Percentiles rank a stretch among this genome's conserved stretches.
Evolutionary conservation across 106 monocot genomes (phyloP).

Genomic region (Vanilla planifolia): DNA sequence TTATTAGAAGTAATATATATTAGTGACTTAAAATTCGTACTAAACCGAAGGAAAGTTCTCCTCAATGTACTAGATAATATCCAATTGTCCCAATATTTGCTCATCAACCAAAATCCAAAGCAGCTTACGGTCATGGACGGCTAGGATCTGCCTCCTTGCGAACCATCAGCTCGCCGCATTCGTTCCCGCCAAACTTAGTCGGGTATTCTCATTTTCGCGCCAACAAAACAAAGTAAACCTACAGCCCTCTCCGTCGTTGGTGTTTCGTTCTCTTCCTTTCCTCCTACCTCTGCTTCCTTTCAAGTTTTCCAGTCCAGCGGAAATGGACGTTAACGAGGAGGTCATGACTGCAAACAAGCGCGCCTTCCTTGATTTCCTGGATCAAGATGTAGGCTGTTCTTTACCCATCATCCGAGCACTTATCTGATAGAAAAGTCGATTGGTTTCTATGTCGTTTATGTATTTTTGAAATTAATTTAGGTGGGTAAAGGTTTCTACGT

Average conservation of each 20-base stretch:
- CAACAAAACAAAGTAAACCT: no score
- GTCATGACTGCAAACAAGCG: conserved; percentile 79
- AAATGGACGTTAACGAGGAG: conserved; percentile 93
- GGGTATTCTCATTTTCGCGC: neutral
- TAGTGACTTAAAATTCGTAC: no score
- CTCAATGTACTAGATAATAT: no score
- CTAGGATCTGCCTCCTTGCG: no score
- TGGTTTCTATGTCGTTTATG: no score
- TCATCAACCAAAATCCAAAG: no score
- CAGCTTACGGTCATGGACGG: neutral
- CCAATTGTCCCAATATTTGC: no score
- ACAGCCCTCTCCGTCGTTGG: conserved; percentile 1
- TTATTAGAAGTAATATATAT: no score
- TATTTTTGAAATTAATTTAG: conserved; percentile 18
- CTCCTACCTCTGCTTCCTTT: neutral
- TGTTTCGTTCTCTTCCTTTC: conserved; percentile 11
- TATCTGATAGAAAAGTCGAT: no score
- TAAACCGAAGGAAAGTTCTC: no score
- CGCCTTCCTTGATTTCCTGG: conserved; percentile 75
- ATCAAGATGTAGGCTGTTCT: conserved; percentile 57
- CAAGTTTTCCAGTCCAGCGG: neutral
- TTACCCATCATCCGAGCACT: neutral
- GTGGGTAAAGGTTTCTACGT: conserved; percentile 69
- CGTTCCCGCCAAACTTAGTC: conserved; percentile 4
- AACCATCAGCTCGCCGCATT: neutral